A percentile compares a stretch with the other conserved stretches of the same genome.
phyloP scores from a whole-genome alignment of 2,329 filamentous ascomycete species.

The Phaeomoniella chlamydospora region DNA sequence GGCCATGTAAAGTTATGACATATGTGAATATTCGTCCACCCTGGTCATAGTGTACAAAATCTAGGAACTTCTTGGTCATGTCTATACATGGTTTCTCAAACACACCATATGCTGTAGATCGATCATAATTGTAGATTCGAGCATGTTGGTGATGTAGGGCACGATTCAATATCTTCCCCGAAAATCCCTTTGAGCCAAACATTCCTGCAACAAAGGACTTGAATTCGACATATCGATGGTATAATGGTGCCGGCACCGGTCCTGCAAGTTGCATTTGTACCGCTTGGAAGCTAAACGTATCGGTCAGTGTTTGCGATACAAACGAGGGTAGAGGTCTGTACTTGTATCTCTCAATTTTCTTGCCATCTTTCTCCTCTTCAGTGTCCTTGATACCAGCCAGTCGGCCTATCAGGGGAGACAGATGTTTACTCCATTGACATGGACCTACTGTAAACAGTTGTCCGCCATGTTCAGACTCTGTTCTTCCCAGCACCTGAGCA shows the following conservation, averaged over 20 bases:
- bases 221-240: slow-evolving; percentile 90
- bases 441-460: slow-evolving; percentile 69
- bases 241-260: slow-evolving; percentile 64
- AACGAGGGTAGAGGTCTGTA: slow-evolving; percentile 25
- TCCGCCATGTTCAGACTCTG: slow-evolving; percentile 48
- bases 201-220: slow-evolving; percentile 78
- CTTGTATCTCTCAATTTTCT: slow-evolving; percentile 61
- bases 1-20: slow-evolving; percentile 71
- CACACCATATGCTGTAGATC: slow-evolving; percentile 55
- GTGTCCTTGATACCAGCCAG: slow-evolving; percentile 57
- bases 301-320: slow-evolving; percentile 1
- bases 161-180: slow-evolving; percentile 67
- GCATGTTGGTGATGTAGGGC: slow-evolving; percentile 81
- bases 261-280: slow-evolving; percentile 80
- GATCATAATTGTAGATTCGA: slow-evolving; percentile 79
- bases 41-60: slow-evolving; percentile 73
- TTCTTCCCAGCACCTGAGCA: slow-evolving; percentile 63
- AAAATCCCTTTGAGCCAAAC: slow-evolving; percentile 65
- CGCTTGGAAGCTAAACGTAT: slow-evolving; percentile 61
- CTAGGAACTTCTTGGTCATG: slow-evolving; percentile 66
- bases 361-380: slow-evolving; percentile 39
- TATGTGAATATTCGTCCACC: slow-evolving; percentile 85
- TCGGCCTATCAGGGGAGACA: slow-evolving; percentile 75
- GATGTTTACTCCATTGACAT: slow-evolving; percentile 65
- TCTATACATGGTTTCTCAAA: slow-evolving; percentile 54